phyloP scores from a whole-genome alignment of 2,329 filamentous ascomycete genomes.

The Claviceps fusiformis region DNA sequence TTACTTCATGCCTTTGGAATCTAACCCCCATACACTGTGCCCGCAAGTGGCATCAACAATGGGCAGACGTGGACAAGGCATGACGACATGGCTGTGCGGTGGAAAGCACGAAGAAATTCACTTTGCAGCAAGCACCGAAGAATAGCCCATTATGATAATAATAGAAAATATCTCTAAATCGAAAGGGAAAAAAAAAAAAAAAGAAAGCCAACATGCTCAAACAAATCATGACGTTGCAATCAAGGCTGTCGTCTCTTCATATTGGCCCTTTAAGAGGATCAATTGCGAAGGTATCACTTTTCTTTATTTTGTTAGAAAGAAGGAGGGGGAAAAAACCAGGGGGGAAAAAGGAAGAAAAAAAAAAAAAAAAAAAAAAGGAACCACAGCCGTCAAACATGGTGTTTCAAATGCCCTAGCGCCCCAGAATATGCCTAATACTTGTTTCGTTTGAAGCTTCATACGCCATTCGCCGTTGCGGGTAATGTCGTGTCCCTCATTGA shows the following conservation, averaged over 20 bases:
- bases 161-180: background rate
- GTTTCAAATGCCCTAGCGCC: conserved; percentile 21
- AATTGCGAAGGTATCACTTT: conserved; percentile 11
- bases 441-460: conserved; percentile 15
- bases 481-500: conserved; percentile 19
- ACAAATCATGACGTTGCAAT: background rate
- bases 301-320: background rate
- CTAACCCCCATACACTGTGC: too few relatives aligned
- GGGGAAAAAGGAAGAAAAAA: background rate
- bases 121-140: background rate
- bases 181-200: background rate
- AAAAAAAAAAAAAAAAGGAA: background rate
- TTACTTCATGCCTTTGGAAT: too few relatives aligned
- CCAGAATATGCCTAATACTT: conserved; percentile 23
- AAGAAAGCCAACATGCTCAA: background rate
- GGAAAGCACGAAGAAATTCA: background rate
- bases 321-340: too few relatives aligned
- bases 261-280: conserved; percentile 5
- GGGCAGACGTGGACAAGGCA: background rate
- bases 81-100: background rate
- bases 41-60: background rate
- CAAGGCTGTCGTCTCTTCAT: conserved; percentile 3
- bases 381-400: conserved; percentile 17
- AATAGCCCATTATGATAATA: background rate
- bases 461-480: conserved; percentile 26